Evolutionary conservation across 192 early-diverging fungal species (phyloP).

Genomic region (Thoreauomyces humboldtii): DNA sequence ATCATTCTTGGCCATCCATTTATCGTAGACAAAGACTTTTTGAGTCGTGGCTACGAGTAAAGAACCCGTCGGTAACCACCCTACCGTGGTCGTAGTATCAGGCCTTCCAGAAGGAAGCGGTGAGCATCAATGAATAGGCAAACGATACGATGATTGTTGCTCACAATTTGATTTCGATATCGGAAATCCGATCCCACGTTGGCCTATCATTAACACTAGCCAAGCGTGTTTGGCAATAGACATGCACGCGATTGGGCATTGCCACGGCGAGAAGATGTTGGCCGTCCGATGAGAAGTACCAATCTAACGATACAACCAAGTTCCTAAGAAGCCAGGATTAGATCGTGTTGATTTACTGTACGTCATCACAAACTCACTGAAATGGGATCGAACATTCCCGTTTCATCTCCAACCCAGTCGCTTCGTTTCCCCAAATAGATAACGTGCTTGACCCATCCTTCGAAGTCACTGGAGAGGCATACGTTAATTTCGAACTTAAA

Average conservation of each 20-base stretch:
- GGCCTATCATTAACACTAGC: conserved; percentile 29
- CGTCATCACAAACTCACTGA: conserved; percentile 16
- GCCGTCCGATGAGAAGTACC: conserved; percentile 74
- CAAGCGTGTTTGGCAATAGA: conserved; percentile 62
- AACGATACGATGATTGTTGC: too few relatives aligned
- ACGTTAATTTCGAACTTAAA: too few relatives aligned
- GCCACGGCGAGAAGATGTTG: conserved; percentile 70
- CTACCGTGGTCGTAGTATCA: conserved; percentile 17
- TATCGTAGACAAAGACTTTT: conserved; percentile 57
- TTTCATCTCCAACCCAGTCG: conserved; percentile 39
- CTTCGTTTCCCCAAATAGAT: conserved; percentile 44
- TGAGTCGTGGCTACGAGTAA: conserved; percentile 56
- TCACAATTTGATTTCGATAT: conserved; percentile 56
- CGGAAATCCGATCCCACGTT: conserved; percentile 53
- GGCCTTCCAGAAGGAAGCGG: too few relatives aligned
- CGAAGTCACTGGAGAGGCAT: background rate
- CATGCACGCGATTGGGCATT: conserved; percentile 45
- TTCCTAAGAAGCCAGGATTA: too few relatives aligned
- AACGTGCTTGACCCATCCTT: conserved; percentile 8
- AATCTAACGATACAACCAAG: conserved; percentile 59
- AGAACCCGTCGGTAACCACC: conserved; percentile 54
- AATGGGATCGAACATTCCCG: conserved; percentile 42
- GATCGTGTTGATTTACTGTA: background rate
- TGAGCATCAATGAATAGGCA: too few relatives aligned
- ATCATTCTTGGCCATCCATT: conserved; percentile 53